phyloP scores from a whole-genome alignment of 495 filamentous ascomycete genomes.

The Daldinia grandis region DNA sequence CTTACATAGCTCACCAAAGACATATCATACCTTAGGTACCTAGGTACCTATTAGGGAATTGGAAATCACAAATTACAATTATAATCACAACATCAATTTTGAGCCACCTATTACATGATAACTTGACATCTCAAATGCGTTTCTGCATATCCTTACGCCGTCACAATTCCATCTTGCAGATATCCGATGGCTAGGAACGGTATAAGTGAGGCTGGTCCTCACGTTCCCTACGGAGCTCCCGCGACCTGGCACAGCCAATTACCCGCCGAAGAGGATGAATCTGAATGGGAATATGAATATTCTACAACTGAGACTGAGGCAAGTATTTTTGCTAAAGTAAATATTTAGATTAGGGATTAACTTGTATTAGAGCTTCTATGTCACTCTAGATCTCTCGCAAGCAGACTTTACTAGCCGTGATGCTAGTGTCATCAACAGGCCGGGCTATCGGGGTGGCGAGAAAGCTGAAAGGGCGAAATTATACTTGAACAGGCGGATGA shows the following conservation, averaged over 20 bases:
- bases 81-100: background rate
- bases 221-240: background rate
- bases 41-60: background rate
- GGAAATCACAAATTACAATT: background rate
- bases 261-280: constrained; percentile 48
- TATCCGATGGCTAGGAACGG: constrained; percentile 42
- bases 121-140: constrained; percentile 26
- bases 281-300: constrained; percentile 68
- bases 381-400: constrained; percentile 63
- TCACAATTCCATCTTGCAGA: constrained; percentile 14
- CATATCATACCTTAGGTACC: no score
- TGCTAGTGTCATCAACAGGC: constrained; percentile 5
- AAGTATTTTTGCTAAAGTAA: background rate
- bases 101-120: background rate
- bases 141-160: background rate
- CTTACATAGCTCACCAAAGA: background rate
- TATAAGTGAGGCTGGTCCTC: constrained; percentile 28
- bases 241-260: background rate
- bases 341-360: background rate
- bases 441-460: constrained; percentile 37
- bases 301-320: constrained; percentile 65
- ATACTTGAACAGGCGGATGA: constrained; percentile 36
- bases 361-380: constrained; percentile 59
- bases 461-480: constrained; percentile 38
- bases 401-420: constrained; percentile 54